phyloP scores from a whole-genome alignment of 495 filamentous ascomycete genomes.

The Thozetella sp. region DNA sequence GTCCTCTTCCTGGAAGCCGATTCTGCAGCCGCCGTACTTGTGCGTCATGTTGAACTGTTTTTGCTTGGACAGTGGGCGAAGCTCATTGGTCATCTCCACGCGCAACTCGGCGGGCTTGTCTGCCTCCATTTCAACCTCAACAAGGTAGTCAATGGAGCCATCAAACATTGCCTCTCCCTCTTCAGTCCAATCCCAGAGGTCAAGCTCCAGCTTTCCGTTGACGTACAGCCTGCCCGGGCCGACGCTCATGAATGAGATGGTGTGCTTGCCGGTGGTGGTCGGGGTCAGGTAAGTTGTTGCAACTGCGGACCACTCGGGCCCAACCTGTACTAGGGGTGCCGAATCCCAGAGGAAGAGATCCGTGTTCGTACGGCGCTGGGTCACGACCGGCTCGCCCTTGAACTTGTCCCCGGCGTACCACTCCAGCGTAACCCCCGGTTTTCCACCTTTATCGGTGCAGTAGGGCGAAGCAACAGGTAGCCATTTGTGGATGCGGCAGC shows the following conservation, averaged over 20 bases:
- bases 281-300: slow-evolving; percentile 57
- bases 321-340: slow-evolving; percentile 57
- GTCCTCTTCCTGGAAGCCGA: slow-evolving; percentile 73
- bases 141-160: slow-evolving; percentile 56
- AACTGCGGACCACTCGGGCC: slow-evolving; percentile 61
- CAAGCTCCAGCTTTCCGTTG: slow-evolving; percentile 69
- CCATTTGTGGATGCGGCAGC: slow-evolving; percentile 67
- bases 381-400: slow-evolving; percentile 51
- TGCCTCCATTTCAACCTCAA: slow-evolving; percentile 52
- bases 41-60: slow-evolving; percentile 53
- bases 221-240: slow-evolving; percentile 73
- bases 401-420: slow-evolving; percentile 67
- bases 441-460: slow-evolving; percentile 56
- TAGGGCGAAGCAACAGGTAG: slow-evolving; percentile 61
- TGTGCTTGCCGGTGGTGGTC: slow-evolving; percentile 62
- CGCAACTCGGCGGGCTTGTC: slow-evolving; percentile 47
- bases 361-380: slow-evolving; percentile 58
- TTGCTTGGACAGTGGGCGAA: slow-evolving; percentile 55
- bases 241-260: slow-evolving; percentile 75
- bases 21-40: slow-evolving; percentile 73
- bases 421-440: slow-evolving; percentile 61
- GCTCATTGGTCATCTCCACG: slow-evolving; percentile 63
- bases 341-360: slow-evolving; percentile 74
- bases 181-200: slow-evolving; percentile 73
- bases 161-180: slow-evolving; percentile 66